These are phyloP conservation scores for Penicillium manginii DNA, from an alignment of 495 filamentous ascomycete genomes.

Conservation along the genomic window DNA sequence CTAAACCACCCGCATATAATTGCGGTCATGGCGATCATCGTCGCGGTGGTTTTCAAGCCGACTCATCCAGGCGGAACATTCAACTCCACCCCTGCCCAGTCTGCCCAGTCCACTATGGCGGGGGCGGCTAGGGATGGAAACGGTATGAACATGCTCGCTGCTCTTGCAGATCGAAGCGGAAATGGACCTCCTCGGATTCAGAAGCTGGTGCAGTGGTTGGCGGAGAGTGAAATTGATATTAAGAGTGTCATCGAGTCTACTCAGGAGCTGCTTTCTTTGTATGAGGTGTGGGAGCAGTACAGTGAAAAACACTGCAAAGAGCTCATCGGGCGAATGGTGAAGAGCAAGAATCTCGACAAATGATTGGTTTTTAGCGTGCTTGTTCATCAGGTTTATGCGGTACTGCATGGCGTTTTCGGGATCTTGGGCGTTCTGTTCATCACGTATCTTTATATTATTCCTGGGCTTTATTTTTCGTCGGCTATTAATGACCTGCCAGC, in stretches of 20 bases:
- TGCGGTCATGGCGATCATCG: constrained; percentile 85
- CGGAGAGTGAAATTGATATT: constrained; percentile 91
- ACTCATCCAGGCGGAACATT: constrained; percentile 44
- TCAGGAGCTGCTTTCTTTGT: constrained; percentile 93
- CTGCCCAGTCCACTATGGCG: constrained; percentile 43
- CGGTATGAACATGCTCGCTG: constrained; percentile 44
- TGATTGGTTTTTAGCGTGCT: constrained; percentile 33
- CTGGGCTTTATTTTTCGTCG: background rate
- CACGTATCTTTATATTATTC: background rate
- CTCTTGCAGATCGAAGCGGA: constrained; percentile 40
- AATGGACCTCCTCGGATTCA: constrained; percentile 57
- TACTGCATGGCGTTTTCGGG: constrained; percentile 4
- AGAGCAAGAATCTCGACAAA: constrained; percentile 79
- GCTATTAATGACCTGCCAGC: no score
- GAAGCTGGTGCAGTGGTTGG: constrained; percentile 81
- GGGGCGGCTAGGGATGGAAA: constrained; percentile 46
- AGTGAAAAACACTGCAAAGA: constrained; percentile 82
- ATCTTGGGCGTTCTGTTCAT: constrained; percentile 5
- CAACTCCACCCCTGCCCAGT: constrained; percentile 44
- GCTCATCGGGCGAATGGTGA: constrained; percentile 80
- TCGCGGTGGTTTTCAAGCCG: constrained; percentile 78
- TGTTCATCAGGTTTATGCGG: constrained; percentile 5
- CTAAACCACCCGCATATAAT: constrained; percentile 88
- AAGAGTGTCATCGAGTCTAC: constrained; percentile 90
- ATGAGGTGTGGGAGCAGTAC: constrained; percentile 89